A percentile compares a stretch with the other conserved stretches of the same genome.
Conservation (phyloP, 306 rosid species). For the Prinsepia uniflora region DNA sequence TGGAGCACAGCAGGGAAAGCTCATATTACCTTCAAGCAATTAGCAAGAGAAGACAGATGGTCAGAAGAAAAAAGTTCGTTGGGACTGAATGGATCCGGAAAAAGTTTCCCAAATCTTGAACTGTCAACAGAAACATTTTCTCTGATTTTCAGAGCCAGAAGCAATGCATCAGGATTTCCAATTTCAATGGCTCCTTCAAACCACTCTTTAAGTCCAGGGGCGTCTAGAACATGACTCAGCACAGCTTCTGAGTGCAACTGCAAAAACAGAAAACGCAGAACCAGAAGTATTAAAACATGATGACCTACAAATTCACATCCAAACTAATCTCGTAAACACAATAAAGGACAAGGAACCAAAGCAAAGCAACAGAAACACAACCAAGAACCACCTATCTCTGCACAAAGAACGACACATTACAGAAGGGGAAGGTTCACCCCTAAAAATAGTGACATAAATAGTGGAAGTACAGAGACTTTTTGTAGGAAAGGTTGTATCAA, state of each 20-base stretch:
- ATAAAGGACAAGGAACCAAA: neutral
- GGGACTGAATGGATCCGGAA: conserved; percentile 66
- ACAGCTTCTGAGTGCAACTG: conserved; percentile 63
- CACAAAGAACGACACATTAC: neutral
- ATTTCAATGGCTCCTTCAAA: conserved; percentile 66
- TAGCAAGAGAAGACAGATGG: conserved; percentile 62
- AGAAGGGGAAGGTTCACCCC: neutral
- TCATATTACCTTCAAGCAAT: conserved; percentile 68
- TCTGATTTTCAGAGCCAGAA: conserved; percentile 62
- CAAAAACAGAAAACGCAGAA: conserved; percentile 23
- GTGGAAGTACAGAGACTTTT: neutral
- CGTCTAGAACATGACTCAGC: conserved; percentile 58
- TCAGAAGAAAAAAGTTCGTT: conserved; percentile 58
- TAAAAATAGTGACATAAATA: neutral
- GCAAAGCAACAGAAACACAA: neutral
- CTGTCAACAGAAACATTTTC: conserved; percentile 48
- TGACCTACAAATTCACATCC: neutral
- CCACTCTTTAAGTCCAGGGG: conserved; percentile 79
- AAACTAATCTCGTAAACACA: neutral
- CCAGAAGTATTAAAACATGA: neutral
- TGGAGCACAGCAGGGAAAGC: neutral
- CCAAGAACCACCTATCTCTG: neutral
- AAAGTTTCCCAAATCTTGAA: conserved; percentile 49
- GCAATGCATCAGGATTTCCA: conserved; percentile 93
- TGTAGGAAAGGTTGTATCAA: neutral